A percentile compares a stretch with the other conserved stretches of the same genome.
Evolutionary conservation across 345 rosid species (phyloP).

Genomic region (Eucalyptus dawsonii): DNA sequence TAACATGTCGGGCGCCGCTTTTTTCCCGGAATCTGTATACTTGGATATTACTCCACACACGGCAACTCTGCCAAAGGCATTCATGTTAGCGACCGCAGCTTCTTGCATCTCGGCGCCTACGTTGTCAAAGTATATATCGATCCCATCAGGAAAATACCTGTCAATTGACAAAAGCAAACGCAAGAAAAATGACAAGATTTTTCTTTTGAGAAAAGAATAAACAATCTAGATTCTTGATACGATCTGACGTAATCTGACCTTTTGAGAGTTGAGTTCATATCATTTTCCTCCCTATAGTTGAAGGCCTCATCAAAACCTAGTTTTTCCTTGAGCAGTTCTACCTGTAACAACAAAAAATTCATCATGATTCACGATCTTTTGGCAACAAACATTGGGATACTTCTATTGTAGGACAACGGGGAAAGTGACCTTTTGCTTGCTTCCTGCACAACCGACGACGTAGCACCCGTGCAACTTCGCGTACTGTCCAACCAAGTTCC

Average conservation of each 20-base stretch:
- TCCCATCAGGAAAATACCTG: conserved; percentile 48
- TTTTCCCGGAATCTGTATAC: conserved; percentile 11
- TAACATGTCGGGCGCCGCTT: conserved; percentile 29
- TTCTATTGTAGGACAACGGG: not conserved
- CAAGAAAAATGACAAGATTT: not conserved
- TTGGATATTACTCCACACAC: conserved; percentile 49
- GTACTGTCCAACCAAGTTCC: conserved; percentile 40
- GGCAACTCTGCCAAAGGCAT: conserved; percentile 31
- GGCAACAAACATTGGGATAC: not conserved
- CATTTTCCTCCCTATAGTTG: conserved; percentile 41
- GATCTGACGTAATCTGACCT: not conserved
- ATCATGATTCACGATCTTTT: not conserved
- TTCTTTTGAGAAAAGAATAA: not conserved
- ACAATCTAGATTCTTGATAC: not conserved
- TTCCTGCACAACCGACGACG: conserved; percentile 43
- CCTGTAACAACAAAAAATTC: not conserved
- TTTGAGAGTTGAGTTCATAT: conserved; percentile 21
- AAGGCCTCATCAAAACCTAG: conserved; percentile 49
- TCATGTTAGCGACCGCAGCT: conserved; percentile 44
- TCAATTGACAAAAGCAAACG: not conserved
- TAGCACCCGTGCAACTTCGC: conserved; percentile 39
- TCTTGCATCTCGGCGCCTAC: conserved; percentile 51
- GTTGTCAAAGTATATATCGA: conserved; percentile 60
- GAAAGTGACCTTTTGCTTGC: conserved; percentile 17
- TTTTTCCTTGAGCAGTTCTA: conserved; percentile 30